Base-by-base conservation (phyloP, 148 eudicot species). In the Gaultheria prostrata region DNA sequence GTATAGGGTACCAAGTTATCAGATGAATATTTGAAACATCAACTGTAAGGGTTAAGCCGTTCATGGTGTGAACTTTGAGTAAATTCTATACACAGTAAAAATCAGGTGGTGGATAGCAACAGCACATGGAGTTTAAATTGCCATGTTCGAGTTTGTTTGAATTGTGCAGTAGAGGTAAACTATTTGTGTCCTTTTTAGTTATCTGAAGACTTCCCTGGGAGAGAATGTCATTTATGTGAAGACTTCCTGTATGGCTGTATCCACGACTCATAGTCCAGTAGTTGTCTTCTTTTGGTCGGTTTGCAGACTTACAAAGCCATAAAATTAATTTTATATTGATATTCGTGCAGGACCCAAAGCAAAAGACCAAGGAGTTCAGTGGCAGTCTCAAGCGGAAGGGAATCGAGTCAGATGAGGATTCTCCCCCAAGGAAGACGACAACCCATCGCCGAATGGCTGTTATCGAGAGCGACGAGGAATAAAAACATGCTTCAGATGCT, bases 351-450 rank as follows among this genome's bases (percentile, higher is more conserved):
- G 97, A 89, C 85, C 94, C 95, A 56, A 89, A 85, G 89, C 97
- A 86, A 69, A 88, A 84, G 78, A 87, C 59, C 21, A 91, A 87
- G 91, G 93, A 85, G 51, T 89, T 92, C 3, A 85, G 91, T 86
- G 81, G 93, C 76, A 90, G 93, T 83, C 89, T 87, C 85, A 96
- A 94, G 86, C 92, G 95, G 65, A 94, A 93, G 85, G 98, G 81
- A 82, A 90, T 94, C 8, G 97, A 94, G 57, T 96, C 97, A 57
- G 99, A 96, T 82, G 98, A 94, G 86, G 99, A 96, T 17, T 93
- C 97, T 86, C 93, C 97, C 74, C 97, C 87, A 33, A 90, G 92
- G 83, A 96, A 94, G 86, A 82, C 90, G 26, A 43, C 94, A 69
- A 12, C 94, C 32, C 98, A 92, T 85, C 93, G 98, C 12, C 87